Evolutionary conservation across 2,329 filamentous ascomycete species (phyloP), one percentile per base, ranked within the genome.

Genomic region (Hymenoscyphus albidus): DNA sequence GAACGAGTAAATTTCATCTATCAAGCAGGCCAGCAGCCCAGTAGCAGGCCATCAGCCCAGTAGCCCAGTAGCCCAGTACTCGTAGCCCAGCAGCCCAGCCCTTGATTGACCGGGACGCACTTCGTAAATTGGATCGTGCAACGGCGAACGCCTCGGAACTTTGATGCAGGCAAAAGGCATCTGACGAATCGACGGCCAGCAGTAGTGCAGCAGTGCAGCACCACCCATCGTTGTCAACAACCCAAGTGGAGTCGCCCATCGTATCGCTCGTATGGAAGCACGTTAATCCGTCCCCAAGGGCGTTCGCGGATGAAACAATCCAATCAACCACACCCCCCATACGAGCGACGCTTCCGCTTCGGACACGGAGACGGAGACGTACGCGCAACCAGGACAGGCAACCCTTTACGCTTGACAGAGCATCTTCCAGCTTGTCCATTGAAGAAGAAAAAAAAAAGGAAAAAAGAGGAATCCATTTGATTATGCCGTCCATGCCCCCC

Each of bases 241-340:
- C 35, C 35, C 35, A 10, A 9, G 6, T 6, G 35, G 35, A 35
- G 32, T 18, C 42, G 5, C n/a, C 42, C 42, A 48, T 48, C 42
- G 42, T 48, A 48, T 48, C 42, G 35, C 42, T 48, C 42, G 42
- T 48, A 48, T 48, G 42, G 42, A 48, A 48, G 44, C 44, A 51
- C 2, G 18, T 27, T 51, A 51, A 51, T 27, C 18, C 44, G 44
- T 27, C 22, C 44, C 27, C 44, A 22, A 7, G 44, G n/a, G 9
- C 44, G 1, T 51, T 51, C 18, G 9, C 44, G n/a, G 7, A 18
- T 27, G 44, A 51, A 51, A 51, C 44, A 51, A 51, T 44, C 44
- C n/a, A 51, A 51, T 51, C 44, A 51, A 18, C 9, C 7, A 35
- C 7, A 35, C 35, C 35, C 35, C 5, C 35, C 35, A 10, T 35